These are phyloP conservation scores for Sphagnum contortum DNA, from an alignment of 225 moss, liverwort and hornwort species.

Conservation along the genomic window DNA sequence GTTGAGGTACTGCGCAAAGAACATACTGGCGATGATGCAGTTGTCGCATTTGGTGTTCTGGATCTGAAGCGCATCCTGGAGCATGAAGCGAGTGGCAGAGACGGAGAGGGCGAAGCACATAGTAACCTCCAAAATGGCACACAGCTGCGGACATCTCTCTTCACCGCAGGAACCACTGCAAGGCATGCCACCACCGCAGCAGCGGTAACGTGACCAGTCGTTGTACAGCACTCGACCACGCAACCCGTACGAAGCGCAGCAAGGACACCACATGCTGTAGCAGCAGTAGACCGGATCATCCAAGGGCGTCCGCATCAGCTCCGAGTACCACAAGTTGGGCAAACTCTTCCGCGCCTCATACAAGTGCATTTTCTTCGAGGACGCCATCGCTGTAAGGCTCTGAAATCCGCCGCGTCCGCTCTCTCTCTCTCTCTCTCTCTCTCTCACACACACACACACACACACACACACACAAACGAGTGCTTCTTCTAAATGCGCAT, in stretches of 20 bases:
- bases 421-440: too few species aligned
- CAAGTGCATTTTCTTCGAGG: slow-evolving; percentile 41
- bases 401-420: too few species aligned
- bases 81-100: slow-evolving; percentile 62
- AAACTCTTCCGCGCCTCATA: slow-evolving; percentile 49
- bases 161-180: slow-evolving; percentile 90
- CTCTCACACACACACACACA: too few species aligned
- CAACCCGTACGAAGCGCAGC: slow-evolving; percentile 64
- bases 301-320: slow-evolving; percentile 38
- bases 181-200: slow-evolving; percentile 81
- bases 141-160: slow-evolving; percentile 50
- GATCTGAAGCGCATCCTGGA: slow-evolving; percentile 77
- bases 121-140: slow-evolving; percentile 65
- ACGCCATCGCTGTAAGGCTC: slow-evolving; percentile 36
- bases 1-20: slow-evolving; percentile 73
- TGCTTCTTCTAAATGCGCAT: too few species aligned
- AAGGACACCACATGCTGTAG: slow-evolving; percentile 71
- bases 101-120: slow-evolving; percentile 68
- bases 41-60: slow-evolving; percentile 93
- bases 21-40: slow-evolving; percentile 80
- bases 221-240: slow-evolving; percentile 69
- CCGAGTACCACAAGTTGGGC: slow-evolving; percentile 65
- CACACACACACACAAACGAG: too few species aligned
- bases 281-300: slow-evolving; percentile 45
- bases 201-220: slow-evolving; percentile 85